phyloP scores from a whole-genome alignment of 139 green algal genomes.

The Raphidocelis subcapitata region DNA sequence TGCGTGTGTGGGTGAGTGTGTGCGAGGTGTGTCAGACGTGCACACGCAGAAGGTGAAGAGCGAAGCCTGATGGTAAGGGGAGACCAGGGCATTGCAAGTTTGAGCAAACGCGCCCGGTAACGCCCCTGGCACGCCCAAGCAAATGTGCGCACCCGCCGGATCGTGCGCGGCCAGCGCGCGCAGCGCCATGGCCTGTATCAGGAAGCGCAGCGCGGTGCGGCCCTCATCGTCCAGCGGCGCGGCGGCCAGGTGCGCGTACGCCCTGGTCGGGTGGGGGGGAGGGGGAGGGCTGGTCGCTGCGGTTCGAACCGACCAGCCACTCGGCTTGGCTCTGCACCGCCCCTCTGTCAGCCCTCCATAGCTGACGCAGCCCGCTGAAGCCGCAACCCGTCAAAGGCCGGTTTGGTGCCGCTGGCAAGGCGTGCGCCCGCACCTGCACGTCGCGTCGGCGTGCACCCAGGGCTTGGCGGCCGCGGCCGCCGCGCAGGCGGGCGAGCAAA shows the following conservation, averaged over 20 bases:
- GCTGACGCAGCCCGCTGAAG: neutral
- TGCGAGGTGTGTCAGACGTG: neutral
- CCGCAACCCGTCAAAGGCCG: neutral
- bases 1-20: neutral
- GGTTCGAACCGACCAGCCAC: neutral
- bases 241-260: conserved; percentile 18
- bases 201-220: conserved; percentile 29
- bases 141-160: neutral
- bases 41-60: neutral
- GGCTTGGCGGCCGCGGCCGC: conserved; percentile 16
- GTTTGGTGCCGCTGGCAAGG: neutral
- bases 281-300: neutral
- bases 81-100: too few species aligned
- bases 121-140: too few species aligned
- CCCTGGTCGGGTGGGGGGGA: conserved; percentile 14
- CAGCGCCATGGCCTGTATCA: conserved; percentile 39
- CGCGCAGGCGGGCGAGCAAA: conserved; percentile 46
- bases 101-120: too few species aligned
- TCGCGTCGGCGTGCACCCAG: conserved; percentile 41
- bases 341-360: neutral
- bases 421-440: conserved; percentile 37
- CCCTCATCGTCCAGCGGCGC: conserved; percentile 7
- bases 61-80: too few species aligned
- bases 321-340: neutral
- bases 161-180: neutral